Conservation (phyloP, 306 rosid genomes). For the Amphicarpaea edgeworthii region DNA sequence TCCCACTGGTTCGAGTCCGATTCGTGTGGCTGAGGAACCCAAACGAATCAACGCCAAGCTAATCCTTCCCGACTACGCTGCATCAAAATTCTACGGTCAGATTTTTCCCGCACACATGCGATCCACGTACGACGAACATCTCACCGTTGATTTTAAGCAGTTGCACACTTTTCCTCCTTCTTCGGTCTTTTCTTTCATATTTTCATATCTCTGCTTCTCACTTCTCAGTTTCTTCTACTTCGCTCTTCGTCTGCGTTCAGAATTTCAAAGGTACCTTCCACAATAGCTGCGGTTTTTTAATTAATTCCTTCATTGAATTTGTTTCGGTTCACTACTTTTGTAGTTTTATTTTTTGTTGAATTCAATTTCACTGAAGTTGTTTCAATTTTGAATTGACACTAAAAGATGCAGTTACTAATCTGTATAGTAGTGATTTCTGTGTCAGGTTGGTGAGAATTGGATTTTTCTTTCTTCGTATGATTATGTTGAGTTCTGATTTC, state of each 20-base stretch:
- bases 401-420: background rate
- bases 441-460: background rate
- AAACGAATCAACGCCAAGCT: background rate
- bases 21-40: slow-evolving; percentile 48
- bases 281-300: background rate
- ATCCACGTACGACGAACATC: background rate
- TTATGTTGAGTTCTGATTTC: slow-evolving; percentile 1
- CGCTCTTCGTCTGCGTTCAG: slow-evolving; percentile 2
- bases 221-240: background rate
- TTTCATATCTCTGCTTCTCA: background rate
- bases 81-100: slow-evolving; percentile 16
- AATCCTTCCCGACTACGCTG: background rate
- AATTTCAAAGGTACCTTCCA: slow-evolving; percentile 3
- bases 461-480: slow-evolving; percentile 38
- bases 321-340: slow-evolving; percentile 11
- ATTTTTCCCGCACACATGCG: background rate
- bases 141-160: slow-evolving; percentile 29
- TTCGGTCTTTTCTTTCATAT: background rate
- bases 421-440: background rate
- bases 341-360: slow-evolving; percentile 9
- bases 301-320: background rate
- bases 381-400: slow-evolving; percentile 5
- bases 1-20: slow-evolving; percentile 25
- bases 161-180: background rate
- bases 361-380: background rate